Base-by-base conservation (phyloP, 306 rosid species). In the Cucurbita maxima region DNA sequence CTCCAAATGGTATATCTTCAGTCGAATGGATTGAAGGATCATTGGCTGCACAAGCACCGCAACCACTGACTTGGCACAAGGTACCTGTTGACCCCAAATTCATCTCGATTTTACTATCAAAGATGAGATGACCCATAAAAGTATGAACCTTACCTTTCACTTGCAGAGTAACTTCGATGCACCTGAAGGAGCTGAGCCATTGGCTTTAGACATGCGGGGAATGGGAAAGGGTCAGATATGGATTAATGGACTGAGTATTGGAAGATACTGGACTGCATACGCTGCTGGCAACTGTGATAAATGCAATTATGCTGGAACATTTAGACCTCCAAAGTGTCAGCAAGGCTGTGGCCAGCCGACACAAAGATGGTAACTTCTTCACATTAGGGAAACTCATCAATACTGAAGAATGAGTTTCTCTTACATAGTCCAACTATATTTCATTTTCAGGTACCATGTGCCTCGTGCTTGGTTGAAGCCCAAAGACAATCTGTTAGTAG, bases 191-290 rank as follows among this genome's bases (percentile, higher is more conserved):
- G 85, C 88, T 1, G 93, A 95, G 68, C 97, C 97, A 2, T 81
- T 95, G 83, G 99, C 99, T 59, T 76, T 95, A 84, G 96, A 95
- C 82, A 89, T 95, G 96, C 85, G 78, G 77, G 96, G 96, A 57
- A 95, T 95, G 99, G 99, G 99, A 19, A 95, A 95, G 83, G 99
- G 99, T 64, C 99, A 95, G 82, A 83, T 95, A 84, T 95, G 99
- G 99, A 91, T 95, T 44, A 95, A 95, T 58, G 97, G 96, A 18
- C 80, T 84, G 83, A 91, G 96, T 61, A 88, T 95, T 74, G 99
- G 97, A 71, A 88, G 99, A 84, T 91, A 95, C 83, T 95, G 99
- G 99, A 95, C 96, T 22, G 95, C 91, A 37, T 81, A 52, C 43
- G 96, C 97, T 56, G 75, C 75, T 64, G 96, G 99, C 75, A 75